Percentiles rank a stretch among this genome's conserved stretches.
Conservation (phyloP, 2,329 filamentous ascomycete genomes). For the Aspergillus ochraceus region DNA sequence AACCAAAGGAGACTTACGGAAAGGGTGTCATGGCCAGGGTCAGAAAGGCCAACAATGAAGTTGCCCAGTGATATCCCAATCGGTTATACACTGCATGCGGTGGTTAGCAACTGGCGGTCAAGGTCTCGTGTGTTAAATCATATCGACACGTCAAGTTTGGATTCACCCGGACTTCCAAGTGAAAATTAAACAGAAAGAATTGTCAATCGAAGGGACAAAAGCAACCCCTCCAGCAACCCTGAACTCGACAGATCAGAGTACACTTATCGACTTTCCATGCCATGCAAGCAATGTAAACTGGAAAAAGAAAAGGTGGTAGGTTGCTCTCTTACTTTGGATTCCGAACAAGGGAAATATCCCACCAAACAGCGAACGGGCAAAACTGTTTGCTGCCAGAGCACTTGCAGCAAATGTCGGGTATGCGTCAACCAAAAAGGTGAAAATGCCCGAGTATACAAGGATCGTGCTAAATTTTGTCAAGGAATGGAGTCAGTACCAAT, state of each 20-base stretch:
- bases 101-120: slow-evolving; percentile 24
- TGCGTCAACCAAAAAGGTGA: slow-evolving; percentile 77
- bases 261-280: too few relatives aligned
- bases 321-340: slow-evolving; percentile 50
- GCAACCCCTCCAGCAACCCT: neutral
- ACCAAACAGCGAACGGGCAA: slow-evolving; percentile 75
- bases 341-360: slow-evolving; percentile 77
- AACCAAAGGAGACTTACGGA: slow-evolving; percentile 37
- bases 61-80: slow-evolving; percentile 49
- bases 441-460: slow-evolving; percentile 78
- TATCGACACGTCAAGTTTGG: neutral
- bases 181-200: neutral
- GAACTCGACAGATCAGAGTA: too few relatives aligned
- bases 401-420: slow-evolving; percentile 50
- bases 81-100: slow-evolving; percentile 45
- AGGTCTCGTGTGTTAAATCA: neutral
- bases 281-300: too few relatives aligned
- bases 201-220: neutral
- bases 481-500: neutral
- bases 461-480: slow-evolving; percentile 56
- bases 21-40: slow-evolving; percentile 47
- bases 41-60: slow-evolving; percentile 44
- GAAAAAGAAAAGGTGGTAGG: neutral
- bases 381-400: slow-evolving; percentile 80
- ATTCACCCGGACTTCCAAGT: neutral